Conservation (phyloP, 73 alveolate species). For the Tetrahymena thermophila region DNA sequence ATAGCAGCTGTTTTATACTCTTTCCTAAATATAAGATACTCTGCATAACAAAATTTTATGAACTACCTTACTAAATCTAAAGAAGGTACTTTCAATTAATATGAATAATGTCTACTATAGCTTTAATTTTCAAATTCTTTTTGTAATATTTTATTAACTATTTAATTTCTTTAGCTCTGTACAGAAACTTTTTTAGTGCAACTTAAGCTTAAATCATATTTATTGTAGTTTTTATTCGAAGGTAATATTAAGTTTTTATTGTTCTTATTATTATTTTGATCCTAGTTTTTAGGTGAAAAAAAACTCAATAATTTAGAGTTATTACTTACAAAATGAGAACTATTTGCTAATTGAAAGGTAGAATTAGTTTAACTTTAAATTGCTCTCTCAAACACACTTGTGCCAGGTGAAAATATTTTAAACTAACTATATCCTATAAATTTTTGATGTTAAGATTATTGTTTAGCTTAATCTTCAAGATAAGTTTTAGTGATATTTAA, state of each 20-base stretch:
- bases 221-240: no score
- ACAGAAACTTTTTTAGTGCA: background rate
- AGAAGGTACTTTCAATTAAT: background rate
- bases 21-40: background rate
- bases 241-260: no score
- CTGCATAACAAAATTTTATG: background rate
- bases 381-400: no score
- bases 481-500: no score
- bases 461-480: background rate
- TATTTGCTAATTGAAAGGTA: background rate
- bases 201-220: background rate
- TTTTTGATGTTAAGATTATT: no score
- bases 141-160: background rate
- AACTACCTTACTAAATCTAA: background rate
- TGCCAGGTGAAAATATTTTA: no score
- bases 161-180: background rate
- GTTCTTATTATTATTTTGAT: no score
- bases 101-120: background rate
- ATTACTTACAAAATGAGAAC: background rate
- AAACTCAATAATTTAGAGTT: background rate
- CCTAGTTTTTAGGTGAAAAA: background rate
- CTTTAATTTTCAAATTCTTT: background rate
- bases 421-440: no score
- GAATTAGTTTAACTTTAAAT: no score
- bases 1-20: background rate